Percentiles rank a stretch among this genome's conserved stretches.
phyloP scores from a whole-genome alignment of 106 monocot species.

The Alisma plantagoaquatica region DNA sequence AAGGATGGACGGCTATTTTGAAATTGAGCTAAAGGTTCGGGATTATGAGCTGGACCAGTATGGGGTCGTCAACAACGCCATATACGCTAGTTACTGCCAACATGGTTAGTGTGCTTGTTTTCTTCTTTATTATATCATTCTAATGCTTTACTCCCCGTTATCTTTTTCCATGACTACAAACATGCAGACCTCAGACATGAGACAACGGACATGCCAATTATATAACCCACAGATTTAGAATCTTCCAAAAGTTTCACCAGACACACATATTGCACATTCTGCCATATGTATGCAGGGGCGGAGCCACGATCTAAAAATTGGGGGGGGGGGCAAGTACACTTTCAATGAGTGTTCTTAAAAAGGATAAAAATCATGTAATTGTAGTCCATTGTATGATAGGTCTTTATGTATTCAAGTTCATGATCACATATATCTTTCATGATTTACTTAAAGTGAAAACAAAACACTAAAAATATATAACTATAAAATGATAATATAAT shows the following conservation, averaged over 20 bases:
- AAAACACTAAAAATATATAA: too few species aligned
- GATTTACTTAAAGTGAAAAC: too few species aligned
- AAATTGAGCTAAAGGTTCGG: slow-evolving; percentile 66
- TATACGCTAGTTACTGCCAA: slow-evolving; percentile 85
- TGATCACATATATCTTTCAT: too few species aligned
- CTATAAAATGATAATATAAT: too few species aligned
- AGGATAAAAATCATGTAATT: too few species aligned
- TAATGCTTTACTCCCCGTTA: not conserved
- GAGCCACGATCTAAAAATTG: not conserved
- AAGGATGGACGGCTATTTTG: slow-evolving; percentile 44
- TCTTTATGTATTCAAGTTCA: too few species aligned
- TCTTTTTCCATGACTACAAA: not conserved
- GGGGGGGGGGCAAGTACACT: not conserved
- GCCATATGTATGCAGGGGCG: too few species aligned
- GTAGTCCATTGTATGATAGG: too few species aligned
- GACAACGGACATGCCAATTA: not conserved
- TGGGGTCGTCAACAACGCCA: slow-evolving; percentile 88
- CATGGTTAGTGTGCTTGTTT: slow-evolving; percentile 43
- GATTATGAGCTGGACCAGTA: slow-evolving; percentile 96
- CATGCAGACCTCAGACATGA: not conserved
- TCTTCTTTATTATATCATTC: too few species aligned
- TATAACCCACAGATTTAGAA: not conserved
- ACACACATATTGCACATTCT: not conserved
- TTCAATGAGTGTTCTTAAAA: too few species aligned
- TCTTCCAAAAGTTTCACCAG: not conserved